Conservation (phyloP, 176 grass and related monocot genomes). For the Triticum timopheevii region DNA sequence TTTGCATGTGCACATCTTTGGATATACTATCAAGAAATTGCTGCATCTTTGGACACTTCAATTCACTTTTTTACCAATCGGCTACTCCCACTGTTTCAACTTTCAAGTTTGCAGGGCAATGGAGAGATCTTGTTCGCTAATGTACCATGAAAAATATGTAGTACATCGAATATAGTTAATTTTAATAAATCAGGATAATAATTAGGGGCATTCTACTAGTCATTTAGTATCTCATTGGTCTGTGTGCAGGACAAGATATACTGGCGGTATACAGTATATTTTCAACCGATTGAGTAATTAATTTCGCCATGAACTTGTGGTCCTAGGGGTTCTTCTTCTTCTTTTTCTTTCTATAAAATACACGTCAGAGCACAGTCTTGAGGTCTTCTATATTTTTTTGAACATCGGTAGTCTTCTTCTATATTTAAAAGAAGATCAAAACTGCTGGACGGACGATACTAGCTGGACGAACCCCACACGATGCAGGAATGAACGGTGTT, state of each 20-base stretch:
- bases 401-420: background rate
- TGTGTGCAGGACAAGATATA: background rate
- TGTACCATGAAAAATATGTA: background rate
- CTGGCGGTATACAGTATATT: background rate
- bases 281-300: background rate
- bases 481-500: no score
- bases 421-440: background rate
- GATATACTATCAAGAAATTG: background rate
- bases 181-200: background rate
- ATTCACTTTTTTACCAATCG: background rate
- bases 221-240: background rate
- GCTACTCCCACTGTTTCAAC: no score
- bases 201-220: background rate
- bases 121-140: background rate
- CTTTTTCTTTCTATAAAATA: background rate
- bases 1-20: background rate
- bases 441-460: no score
- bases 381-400: background rate
- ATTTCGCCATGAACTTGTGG: slow-evolving; percentile 1
- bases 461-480: no score
- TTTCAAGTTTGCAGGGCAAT: background rate
- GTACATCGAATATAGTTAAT: background rate
- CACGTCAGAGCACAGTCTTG: background rate
- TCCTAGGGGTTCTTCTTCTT: slow-evolving; percentile 9
- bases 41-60: background rate